A percentile compares a stretch with the other conserved stretches of the same genome.
Evolutionary conservation across 768 basidiomycete genomes (phyloP).

Genomic region (Pulveroboletus sp.): DNA sequence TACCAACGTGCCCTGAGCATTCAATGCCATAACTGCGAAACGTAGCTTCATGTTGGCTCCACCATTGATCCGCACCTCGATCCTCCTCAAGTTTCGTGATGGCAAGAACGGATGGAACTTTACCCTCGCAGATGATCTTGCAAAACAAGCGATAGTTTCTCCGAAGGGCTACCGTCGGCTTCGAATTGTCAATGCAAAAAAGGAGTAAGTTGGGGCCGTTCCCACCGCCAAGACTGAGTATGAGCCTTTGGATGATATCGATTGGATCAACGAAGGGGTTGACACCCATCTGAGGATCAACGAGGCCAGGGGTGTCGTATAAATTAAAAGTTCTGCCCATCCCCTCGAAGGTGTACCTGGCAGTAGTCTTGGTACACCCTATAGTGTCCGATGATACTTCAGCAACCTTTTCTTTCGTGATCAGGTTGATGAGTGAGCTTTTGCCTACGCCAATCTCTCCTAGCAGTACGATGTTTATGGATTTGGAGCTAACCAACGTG

Average conservation of each 20-base stretch:
- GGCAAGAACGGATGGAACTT: slow-evolving; percentile 26
- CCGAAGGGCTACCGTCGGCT: slow-evolving; percentile 21
- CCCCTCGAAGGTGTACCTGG: slow-evolving; percentile 23
- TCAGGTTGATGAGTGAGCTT: slow-evolving; percentile 41
- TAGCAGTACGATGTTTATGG: slow-evolving; percentile 33
- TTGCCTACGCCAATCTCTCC: slow-evolving; percentile 34
- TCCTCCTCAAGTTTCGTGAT: slow-evolving; percentile 29
- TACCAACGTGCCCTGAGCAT: slow-evolving; percentile 30
- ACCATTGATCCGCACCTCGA: slow-evolving; percentile 32
- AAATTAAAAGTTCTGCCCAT: slow-evolving; percentile 20
- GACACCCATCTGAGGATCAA: slow-evolving; percentile 21
- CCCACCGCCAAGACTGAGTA: slow-evolving; percentile 26
- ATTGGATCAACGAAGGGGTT: slow-evolving; percentile 21
- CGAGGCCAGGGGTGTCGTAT: slow-evolving; percentile 33
- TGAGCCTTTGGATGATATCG: slow-evolving; percentile 23
- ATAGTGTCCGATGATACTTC: slow-evolving; percentile 27
- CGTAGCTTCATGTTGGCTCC: slow-evolving; percentile 21
- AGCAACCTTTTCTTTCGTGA: slow-evolving; percentile 26
- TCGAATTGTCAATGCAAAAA: slow-evolving; percentile 28
- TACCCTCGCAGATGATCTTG: slow-evolving; percentile 22
- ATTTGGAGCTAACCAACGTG: not conserved
- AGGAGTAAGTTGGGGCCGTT: slow-evolving; percentile 29
- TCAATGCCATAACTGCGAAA: slow-evolving; percentile 14
- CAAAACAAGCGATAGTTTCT: slow-evolving; percentile 28
- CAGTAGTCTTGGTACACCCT: slow-evolving; percentile 31